Evolutionary conservation across 495 filamentous ascomycete species (phyloP).

Genomic region (Penicillium canescens): DNA sequence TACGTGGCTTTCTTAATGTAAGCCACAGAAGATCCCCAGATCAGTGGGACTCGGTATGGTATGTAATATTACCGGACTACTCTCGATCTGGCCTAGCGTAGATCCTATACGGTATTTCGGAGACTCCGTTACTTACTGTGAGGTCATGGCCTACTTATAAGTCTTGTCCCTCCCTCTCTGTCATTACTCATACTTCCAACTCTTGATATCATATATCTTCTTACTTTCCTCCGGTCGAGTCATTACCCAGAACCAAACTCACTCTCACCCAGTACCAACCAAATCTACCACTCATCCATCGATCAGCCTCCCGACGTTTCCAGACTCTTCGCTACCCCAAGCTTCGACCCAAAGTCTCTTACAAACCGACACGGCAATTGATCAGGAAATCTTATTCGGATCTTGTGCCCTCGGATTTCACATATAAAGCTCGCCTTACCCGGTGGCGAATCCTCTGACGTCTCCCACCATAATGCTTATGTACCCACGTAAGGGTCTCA

Average conservation of each 20-base stretch:
- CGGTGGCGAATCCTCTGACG: conserved; percentile 41
- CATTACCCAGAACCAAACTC: conserved; percentile 22
- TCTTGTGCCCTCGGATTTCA: conserved; percentile 32
- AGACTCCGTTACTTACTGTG: background rate
- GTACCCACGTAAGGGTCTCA: conserved; percentile 52
- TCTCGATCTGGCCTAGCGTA: conserved; percentile 1
- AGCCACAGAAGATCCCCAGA: background rate
- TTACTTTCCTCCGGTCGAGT: conserved; percentile 19
- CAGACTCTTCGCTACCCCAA: conserved; percentile 33
- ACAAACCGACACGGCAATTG: conserved; percentile 16
- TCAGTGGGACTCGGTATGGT: background rate
- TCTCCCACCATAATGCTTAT: conserved; percentile 47
- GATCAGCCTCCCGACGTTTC: conserved; percentile 36
- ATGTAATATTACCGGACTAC: background rate
- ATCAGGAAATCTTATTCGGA: conserved; percentile 27
- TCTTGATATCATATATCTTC: conserved; percentile 13
- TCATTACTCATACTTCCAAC: conserved; percentile 22
- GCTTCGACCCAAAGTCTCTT: conserved; percentile 11
- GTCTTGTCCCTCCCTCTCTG: conserved; percentile 1
- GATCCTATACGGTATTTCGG: conserved; percentile 9
- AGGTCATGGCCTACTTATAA: conserved; percentile 16
- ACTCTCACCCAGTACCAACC: conserved; percentile 18
- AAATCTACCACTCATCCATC: conserved; percentile 5
- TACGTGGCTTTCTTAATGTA: background rate
- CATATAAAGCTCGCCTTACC: conserved; percentile 32